Evolutionary conservation across 495 filamentous ascomycete genomes (phyloP).

Genomic region (Xylaria curta): DNA sequence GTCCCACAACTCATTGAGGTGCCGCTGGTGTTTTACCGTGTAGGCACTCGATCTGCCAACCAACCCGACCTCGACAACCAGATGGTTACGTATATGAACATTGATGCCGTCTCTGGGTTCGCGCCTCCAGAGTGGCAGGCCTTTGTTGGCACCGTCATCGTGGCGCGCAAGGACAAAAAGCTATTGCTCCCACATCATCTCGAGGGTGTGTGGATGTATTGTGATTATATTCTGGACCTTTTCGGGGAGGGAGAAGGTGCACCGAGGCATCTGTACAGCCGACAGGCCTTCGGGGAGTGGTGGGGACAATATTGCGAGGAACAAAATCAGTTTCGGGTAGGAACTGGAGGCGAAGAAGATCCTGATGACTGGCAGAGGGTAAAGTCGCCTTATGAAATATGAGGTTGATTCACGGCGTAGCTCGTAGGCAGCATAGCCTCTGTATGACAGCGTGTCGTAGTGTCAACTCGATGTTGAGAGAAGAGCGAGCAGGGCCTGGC

Average conservation of each 20-base stretch:
- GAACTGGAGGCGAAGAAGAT: background rate
- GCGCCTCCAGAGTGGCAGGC: background rate
- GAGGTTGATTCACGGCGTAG: background rate
- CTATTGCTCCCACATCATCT: background rate
- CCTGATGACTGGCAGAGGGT: background rate
- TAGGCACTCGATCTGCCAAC: background rate
- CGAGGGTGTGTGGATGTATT: conserved; percentile 7
- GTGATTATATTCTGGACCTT: background rate
- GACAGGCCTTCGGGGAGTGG: background rate
- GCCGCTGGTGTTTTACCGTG: conserved; percentile 1
- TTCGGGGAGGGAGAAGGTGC: background rate
- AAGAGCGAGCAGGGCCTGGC: background rate
- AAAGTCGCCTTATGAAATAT: conserved; percentile 4
- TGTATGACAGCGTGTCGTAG: background rate
- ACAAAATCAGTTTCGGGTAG: background rate
- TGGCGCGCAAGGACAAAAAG: conserved; percentile 3
- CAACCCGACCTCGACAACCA: conserved; percentile 10
- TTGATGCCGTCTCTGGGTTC: background rate
- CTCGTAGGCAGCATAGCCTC: background rate
- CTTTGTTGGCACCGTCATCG: background rate
- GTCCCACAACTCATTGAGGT: background rate
- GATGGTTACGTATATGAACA: background rate
- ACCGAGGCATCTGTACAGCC: background rate
- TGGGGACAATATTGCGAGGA: background rate
- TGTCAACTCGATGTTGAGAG: background rate